These are phyloP conservation scores for Onygenales sp. DNA, from an alignment of 2,329 filamentous ascomycete genomes.

Conservation along the genomic window DNA sequence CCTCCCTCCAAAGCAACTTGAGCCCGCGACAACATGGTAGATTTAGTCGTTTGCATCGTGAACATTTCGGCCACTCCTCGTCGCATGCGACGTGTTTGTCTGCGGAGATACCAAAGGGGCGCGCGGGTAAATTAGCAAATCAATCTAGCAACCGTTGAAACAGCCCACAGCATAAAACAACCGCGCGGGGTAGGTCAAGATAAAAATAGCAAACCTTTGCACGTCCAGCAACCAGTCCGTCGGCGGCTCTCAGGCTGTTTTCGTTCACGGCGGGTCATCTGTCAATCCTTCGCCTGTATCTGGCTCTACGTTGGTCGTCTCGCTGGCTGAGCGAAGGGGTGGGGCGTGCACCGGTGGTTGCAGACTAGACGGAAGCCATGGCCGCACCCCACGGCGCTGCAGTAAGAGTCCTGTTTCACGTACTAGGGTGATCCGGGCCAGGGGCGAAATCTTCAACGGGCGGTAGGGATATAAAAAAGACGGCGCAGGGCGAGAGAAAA, in stretches of 20 bases:
- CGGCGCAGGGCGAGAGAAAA: too few species aligned
- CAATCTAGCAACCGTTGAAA: not conserved
- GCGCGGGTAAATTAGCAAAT: not conserved
- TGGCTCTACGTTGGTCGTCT: too few species aligned
- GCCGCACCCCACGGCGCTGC: not conserved
- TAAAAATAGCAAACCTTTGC: slow-evolving; percentile 14
- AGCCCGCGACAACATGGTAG: slow-evolving; percentile 17
- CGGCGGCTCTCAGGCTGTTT: slow-evolving; percentile 15
- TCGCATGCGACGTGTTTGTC: slow-evolving; percentile 23
- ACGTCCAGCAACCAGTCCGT: slow-evolving; percentile 18
- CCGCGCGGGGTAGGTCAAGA: too few species aligned
- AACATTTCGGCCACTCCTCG: slow-evolving; percentile 20
- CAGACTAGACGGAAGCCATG: not conserved
- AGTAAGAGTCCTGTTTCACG: not conserved
- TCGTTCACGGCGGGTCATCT: slow-evolving; percentile 8
- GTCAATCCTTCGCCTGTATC: not conserved
- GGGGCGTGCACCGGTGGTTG: too few species aligned
- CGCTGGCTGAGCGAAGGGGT: too few species aligned
- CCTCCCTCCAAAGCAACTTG: slow-evolving; percentile 20
- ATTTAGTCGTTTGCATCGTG: slow-evolving; percentile 18
- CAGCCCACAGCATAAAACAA: too few species aligned
- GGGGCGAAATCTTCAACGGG: too few species aligned
- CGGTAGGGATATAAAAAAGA: too few species aligned
- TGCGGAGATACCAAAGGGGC: slow-evolving; percentile 1
- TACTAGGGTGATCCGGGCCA: too few species aligned